Evolutionary conservation across 768 basidiomycete species (phyloP), one percentile per base, ranked within the genome.

Genomic region (Russula emetica): DNA sequence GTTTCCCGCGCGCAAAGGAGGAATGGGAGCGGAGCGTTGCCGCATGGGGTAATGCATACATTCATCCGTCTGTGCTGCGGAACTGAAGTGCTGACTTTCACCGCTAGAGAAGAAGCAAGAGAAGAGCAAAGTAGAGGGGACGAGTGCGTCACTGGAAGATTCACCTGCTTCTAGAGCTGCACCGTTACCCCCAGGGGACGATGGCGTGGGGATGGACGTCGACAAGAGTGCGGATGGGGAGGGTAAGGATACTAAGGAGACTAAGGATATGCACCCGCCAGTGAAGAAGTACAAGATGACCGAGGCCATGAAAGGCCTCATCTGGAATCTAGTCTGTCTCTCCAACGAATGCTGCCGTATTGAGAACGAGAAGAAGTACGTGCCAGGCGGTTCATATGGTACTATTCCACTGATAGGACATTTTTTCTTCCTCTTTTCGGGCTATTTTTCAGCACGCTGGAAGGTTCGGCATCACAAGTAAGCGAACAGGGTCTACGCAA

Each of bases 401-500:
- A 24, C 16, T 24, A 40, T 20, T 32, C 13, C 3, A 45, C 57
- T 47, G 14, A 18, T 1, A 61, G 16, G 60, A 26, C 16, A 14
- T 30, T 44, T 54, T 26, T 68, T 49, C 58, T 9, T 18, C 13
- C 7, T 11, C 26, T 6, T 30, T n/a, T 30, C 22, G 22, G 22
- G 18, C 8, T 30, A 28, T 60, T 45, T 16, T 42, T 5, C 26
- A 84, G 73, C 66, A 69, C 72, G 4, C 75, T 91, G 30, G 92
- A 93, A 69, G 85, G 84, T 3, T 83, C 81, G 24, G 84, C 85
- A 49, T 79, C 86, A 45, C 82, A 84, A 71, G 85, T 93, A 7
- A 91, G 89, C 69, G 88, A 91, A 68, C 92, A 94, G 74, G 89
- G 88, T 1, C 74, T 86, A 67, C 78, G 92, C 57, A 95, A 94